phyloP scores from a whole-genome alignment of 345 rosid genomes.

The Boechera stricta region DNA sequence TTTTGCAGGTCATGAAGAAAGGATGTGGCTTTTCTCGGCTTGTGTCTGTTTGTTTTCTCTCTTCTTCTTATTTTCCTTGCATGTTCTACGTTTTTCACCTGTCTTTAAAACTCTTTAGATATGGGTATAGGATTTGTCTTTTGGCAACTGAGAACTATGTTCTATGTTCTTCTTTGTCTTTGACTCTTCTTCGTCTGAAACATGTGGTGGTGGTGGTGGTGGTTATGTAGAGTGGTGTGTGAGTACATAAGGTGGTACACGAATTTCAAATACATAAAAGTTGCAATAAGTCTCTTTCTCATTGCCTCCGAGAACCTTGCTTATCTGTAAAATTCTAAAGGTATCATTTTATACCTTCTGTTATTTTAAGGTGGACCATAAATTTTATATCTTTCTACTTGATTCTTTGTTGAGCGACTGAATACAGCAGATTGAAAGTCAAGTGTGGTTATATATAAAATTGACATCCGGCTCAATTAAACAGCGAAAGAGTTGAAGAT shows the following conservation, averaged over 20 bases:
- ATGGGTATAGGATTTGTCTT: constrained; percentile 59
- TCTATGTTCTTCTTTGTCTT: constrained; percentile 57
- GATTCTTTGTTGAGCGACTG: constrained; percentile 11
- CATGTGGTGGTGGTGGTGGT: constrained; percentile 52
- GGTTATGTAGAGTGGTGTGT: constrained; percentile 72
- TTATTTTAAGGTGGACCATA: not conserved
- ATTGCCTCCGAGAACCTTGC: constrained; percentile 29
- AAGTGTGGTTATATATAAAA: constrained; percentile 2
- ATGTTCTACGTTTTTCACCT: constrained; percentile 45
- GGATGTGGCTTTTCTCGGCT: constrained; percentile 38
- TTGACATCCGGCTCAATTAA: constrained; percentile 4
- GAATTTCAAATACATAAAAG: constrained; percentile 59
- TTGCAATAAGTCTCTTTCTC: constrained; percentile 44
- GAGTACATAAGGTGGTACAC: constrained; percentile 82
- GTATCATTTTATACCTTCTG: constrained; percentile 22
- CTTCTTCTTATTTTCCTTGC: constrained; percentile 26
- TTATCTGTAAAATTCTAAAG: constrained; percentile 31
- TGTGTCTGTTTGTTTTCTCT: constrained; percentile 52
- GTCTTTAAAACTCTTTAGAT: constrained; percentile 53
- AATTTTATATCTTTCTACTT: constrained; percentile 15
- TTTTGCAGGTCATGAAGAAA: constrained; percentile 70
- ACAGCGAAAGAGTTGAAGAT: not conserved
- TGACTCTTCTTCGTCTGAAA: constrained; percentile 64
- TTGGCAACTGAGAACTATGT: constrained; percentile 57
- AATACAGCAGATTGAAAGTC: not conserved